Percentiles rank a stretch among this genome's conserved stretches.
phyloP scores from a whole-genome alignment of 2,329 filamentous ascomycete species.

The Alternaria arborescens region DNA sequence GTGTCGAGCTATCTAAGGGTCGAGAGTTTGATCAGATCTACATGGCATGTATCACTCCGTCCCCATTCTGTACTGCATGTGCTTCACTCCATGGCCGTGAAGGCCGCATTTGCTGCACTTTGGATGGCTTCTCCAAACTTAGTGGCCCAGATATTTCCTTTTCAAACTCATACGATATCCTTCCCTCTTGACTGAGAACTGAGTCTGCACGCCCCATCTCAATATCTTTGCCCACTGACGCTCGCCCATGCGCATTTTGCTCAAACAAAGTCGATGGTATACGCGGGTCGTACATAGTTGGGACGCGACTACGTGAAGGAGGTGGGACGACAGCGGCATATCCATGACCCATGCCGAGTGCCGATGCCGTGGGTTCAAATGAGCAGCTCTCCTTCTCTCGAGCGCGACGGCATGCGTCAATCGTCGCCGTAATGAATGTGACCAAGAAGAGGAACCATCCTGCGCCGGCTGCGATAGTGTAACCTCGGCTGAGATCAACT shows the following conservation, averaged over 20 bases:
- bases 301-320: constrained; percentile 22
- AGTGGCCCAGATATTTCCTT: constrained; percentile 28
- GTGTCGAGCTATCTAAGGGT: neutral
- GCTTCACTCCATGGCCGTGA: constrained; percentile 42
- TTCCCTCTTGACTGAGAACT: constrained; percentile 21
- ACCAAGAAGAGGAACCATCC: constrained; percentile 27
- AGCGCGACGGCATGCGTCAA: constrained; percentile 25
- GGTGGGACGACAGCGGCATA: constrained; percentile 30
- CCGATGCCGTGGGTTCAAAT: constrained; percentile 44
- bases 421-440: constrained; percentile 25
- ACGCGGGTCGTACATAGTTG: constrained; percentile 37
- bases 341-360: constrained; percentile 38
- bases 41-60: constrained; percentile 19
- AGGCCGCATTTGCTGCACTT: constrained; percentile 27
- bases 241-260: constrained; percentile 29
- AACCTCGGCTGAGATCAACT: constrained; percentile 31
- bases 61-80: constrained; percentile 12
- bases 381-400: constrained; percentile 33
- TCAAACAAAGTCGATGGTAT: constrained; percentile 18
- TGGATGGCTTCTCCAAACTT: constrained; percentile 28
- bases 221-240: constrained; percentile 14
- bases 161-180: constrained; percentile 9
- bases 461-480: constrained; percentile 27
- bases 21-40: neutral
- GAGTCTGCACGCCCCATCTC: constrained; percentile 28